Evolutionary conservation across 805 yeast species (phyloP), one percentile per base, ranked within the genome.

Genomic region (Debaryomyces maramus): DNA sequence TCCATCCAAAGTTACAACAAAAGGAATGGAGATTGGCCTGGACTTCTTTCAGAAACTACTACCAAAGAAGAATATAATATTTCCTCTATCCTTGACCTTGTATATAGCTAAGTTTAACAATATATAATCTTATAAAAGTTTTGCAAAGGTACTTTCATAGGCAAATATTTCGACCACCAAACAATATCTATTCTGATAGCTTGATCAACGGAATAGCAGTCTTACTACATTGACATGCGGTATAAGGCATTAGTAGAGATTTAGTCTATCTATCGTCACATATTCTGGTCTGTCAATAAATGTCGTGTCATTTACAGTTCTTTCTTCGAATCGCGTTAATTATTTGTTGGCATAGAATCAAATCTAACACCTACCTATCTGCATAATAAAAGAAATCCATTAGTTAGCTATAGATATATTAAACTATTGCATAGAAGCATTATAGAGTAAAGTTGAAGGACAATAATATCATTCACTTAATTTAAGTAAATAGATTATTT

Each of bases 21-120:
- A 69, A 72, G 43, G 87, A 81, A 48, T 84, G 88, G 88, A 66
- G 78, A 43, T 61, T 83, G 35, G 82, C 88, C 7, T 82, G 80
- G 77, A 67, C 73, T 14, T 65, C 81, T 6, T 83, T 77, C 61
- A 60, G 65, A 44, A 63, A 67, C 34, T 80, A 76, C 53, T 62
- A 63, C 42, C 55, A 48, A 36, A 60, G 79, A 38, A 48, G 36
- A 16, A 55, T 77, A 16, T 74, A 47, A 28, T 7, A 13, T 13
- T 28, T 28, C 9, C n/a, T n/a, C n/a, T n/a, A n/a, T n/a, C n/a
- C n/a, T n/a, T n/a, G n/a, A n/a, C 20, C 20, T 6, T 29, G 32
- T 4, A n/a, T 18, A 13, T 32, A 13, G 15, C 35, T 9, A 31
- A 10, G 19, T n/a, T n/a, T n/a, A n/a, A n/a, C n/a, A n/a, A n/a